Evolutionary conservation across 306 rosid genomes (phyloP).

Genomic region (Castanopsis chinensis): DNA sequence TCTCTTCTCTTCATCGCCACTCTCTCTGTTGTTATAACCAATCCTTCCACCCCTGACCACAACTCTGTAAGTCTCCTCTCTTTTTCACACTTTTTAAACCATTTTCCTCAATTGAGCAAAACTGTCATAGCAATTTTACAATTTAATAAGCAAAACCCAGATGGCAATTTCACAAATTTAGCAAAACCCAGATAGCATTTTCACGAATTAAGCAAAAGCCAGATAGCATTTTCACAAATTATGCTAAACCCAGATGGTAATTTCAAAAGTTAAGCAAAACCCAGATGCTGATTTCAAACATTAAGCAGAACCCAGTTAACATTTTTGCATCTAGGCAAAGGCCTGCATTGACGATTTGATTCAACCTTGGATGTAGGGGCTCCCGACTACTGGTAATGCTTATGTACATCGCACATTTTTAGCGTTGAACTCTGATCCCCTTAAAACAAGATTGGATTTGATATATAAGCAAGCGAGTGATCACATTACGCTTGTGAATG

Average conservation of each 20-base stretch:
- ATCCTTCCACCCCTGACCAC: constrained; percentile 60
- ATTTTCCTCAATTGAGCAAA: constrained; percentile 16
- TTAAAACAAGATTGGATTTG: constrained; percentile 83
- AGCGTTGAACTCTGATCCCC: constrained; percentile 92
- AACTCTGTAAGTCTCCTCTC: constrained; percentile 63
- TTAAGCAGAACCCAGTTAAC: constrained; percentile 13
- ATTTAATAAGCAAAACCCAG: constrained; percentile 4
- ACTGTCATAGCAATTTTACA: neutral
- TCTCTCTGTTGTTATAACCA: constrained; percentile 66
- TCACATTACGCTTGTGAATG: constrained; percentile 89
- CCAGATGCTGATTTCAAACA: constrained; percentile 2
- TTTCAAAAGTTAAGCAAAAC: neutral
- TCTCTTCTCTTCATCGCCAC: constrained; percentile 91
- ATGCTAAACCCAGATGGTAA: constrained; percentile 4
- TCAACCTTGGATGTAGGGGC: constrained; percentile 51
- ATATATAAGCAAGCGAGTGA: constrained; percentile 91
- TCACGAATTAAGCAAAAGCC: neutral
- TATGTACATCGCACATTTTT: constrained; percentile 83
- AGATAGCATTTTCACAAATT: constrained; percentile 4
- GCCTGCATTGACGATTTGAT: neutral
- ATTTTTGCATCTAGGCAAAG: constrained; percentile 1
- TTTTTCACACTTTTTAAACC: neutral
- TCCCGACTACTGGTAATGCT: constrained; percentile 78
- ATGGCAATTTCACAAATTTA: neutral
- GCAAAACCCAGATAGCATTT: constrained; percentile 14